phyloP scores from a whole-genome alignment of 2,329 filamentous ascomycete species.

The Ascochyta koolunga region DNA sequence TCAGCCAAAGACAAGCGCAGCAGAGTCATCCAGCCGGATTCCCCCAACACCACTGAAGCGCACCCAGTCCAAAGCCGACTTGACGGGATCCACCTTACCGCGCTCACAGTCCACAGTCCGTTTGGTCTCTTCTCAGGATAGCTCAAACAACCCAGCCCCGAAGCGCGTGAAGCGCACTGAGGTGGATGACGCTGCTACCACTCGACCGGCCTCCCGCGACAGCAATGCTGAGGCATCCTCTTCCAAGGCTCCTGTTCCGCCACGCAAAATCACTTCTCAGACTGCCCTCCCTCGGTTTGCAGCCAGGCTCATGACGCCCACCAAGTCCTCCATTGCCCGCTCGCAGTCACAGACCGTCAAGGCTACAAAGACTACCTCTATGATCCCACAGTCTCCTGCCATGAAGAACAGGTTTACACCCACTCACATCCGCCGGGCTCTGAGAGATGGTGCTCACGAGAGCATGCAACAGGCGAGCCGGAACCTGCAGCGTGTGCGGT shows the following conservation, averaged over 20 bases:
- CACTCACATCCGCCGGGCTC: constrained; percentile 37
- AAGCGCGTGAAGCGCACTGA: constrained; percentile 75
- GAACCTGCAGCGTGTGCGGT: constrained; percentile 63
- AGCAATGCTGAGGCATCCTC: constrained; percentile 17
- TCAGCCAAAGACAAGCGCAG: constrained; percentile 66
- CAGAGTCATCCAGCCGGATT: constrained; percentile 60
- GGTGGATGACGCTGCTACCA: constrained; percentile 71
- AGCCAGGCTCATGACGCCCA: constrained; percentile 71
- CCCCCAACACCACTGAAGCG: constrained; percentile 57
- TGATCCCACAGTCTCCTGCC: constrained; percentile 63
- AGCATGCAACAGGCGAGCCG: constrained; percentile 49
- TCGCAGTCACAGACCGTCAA: constrained; percentile 58
- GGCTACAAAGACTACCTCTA: constrained; percentile 53
- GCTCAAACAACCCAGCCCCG: constrained; percentile 50
- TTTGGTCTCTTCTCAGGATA: constrained; percentile 31
- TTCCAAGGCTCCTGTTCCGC: constrained; percentile 26
- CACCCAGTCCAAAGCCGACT: constrained; percentile 63
- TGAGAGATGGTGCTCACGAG: constrained; percentile 48
- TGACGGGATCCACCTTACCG: constrained; percentile 56
- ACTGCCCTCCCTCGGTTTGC: constrained; percentile 55
- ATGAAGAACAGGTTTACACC: constrained; percentile 56
- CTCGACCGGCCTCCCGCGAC: constrained; percentile 62
- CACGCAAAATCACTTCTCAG: constrained; percentile 37
- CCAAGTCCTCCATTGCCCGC: constrained; percentile 74
- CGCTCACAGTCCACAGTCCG: constrained; percentile 45